A percentile compares a stretch with the other conserved stretches of the same genome.
phyloP scores from a whole-genome alignment of 2,329 filamentous ascomycete species.

The Aspergillus sp. region DNA sequence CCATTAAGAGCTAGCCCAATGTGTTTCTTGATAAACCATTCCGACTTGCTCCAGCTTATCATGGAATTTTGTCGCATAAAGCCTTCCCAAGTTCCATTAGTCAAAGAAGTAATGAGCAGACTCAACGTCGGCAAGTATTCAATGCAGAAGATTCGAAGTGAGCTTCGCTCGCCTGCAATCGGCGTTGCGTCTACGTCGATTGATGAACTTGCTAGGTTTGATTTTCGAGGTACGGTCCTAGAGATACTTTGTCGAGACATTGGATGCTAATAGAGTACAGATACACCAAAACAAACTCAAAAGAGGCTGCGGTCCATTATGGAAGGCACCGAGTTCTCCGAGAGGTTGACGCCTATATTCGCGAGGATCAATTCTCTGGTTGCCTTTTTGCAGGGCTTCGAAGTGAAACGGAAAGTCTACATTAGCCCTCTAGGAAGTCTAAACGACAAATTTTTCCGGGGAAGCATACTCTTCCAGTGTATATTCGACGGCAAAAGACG shows the following conservation, averaged over 20 bases:
- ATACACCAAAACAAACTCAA: constrained; percentile 70
- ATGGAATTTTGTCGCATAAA: constrained; percentile 87
- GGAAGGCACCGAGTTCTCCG: constrained; percentile 53
- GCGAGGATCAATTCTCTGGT: constrained; percentile 78
- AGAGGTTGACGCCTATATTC: constrained; percentile 58
- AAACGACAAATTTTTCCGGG: constrained; percentile 86
- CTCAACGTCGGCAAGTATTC: constrained; percentile 78
- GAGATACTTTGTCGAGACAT: constrained; percentile 48
- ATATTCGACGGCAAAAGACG: constrained; percentile 77
- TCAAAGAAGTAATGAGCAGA: constrained; percentile 82
- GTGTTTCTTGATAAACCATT: constrained; percentile 90
- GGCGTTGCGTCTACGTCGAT: constrained; percentile 86
- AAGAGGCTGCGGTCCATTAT: constrained; percentile 60
- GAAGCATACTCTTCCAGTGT: constrained; percentile 86
- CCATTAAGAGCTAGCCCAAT: constrained; percentile 69
- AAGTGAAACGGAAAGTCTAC: constrained; percentile 75
- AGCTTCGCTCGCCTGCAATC: constrained; percentile 76
- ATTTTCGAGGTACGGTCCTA: constrained; percentile 69
- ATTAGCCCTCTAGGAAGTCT: constrained; percentile 82
- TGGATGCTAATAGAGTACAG: constrained; percentile 56
- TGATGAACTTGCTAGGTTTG: constrained; percentile 85
- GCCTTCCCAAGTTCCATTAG: constrained; percentile 62
- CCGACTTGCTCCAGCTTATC: constrained; percentile 80
- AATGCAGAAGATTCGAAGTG: constrained; percentile 79
- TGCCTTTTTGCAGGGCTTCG: constrained; percentile 72